Evolutionary conservation across 1,139 yeast genomes (phyloP).

Genomic region (Zygoascus sp.): DNA sequence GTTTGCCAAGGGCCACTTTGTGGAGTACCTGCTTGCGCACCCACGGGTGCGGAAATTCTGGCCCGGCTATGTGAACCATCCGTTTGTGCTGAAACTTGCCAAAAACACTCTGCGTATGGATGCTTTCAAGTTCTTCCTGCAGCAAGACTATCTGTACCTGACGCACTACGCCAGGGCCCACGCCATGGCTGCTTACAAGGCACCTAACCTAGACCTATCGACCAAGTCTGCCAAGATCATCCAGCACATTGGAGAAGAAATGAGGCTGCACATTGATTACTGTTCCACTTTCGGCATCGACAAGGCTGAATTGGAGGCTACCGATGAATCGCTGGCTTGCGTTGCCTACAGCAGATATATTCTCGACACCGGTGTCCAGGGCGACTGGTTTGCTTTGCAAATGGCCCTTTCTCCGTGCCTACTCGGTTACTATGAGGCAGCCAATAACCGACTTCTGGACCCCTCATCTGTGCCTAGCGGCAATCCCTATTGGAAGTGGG

Average conservation of each 20-base stretch:
- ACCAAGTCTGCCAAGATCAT: conserved; percentile 51
- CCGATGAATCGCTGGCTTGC: conserved; percentile 55
- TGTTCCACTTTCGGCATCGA: conserved; percentile 47
- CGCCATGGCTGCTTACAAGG: conserved; percentile 58
- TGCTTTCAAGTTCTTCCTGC: conserved; percentile 54
- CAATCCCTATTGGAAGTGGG: conserved; percentile 51
- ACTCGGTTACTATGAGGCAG: conserved; percentile 65
- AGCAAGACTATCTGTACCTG: conserved; percentile 70
- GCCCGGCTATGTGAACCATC: conserved; percentile 57
- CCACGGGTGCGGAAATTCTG: conserved; percentile 53
- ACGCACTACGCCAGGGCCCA: conserved; percentile 67
- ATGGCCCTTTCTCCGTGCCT: conserved; percentile 74
- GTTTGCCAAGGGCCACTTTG: conserved; percentile 41
- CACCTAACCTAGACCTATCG: conserved; percentile 51
- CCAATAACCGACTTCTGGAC: conserved; percentile 24
- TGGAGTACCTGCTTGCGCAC: conserved; percentile 52
- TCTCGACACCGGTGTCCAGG: conserved; percentile 46
- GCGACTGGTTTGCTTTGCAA: conserved; percentile 61
- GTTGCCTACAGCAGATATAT: conserved; percentile 58
- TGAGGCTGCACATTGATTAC: conserved; percentile 52
- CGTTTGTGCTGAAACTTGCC: conserved; percentile 54
- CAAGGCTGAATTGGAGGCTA: conserved; percentile 43
- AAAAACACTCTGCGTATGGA: conserved; percentile 46
- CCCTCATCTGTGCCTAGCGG: conserved; percentile 22
- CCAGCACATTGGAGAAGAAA: conserved; percentile 51